Base-by-base conservation (phyloP, 2,329 filamentous ascomycete species). In the Fusarium avenaceum region DNA sequence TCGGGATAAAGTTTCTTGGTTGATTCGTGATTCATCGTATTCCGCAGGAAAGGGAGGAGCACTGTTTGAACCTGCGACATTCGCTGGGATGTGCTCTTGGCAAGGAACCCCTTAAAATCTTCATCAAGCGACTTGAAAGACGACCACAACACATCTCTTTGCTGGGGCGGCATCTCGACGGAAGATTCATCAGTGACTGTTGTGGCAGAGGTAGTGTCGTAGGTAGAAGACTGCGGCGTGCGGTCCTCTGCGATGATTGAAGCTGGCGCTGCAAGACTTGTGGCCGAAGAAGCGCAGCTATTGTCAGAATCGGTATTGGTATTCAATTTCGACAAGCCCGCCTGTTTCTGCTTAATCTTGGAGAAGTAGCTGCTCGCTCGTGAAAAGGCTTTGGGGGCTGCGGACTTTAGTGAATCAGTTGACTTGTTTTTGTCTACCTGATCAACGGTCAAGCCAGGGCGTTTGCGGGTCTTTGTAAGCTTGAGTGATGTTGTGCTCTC, bases 21-120 rank as follows among this genome's bases (percentile, higher is more conserved):
- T 10, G 92, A 93, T 2, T 87, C 81, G 73, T 95, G 90, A 33
- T 86, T 81, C 62, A 87, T 86, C 72, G 94, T 90, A 51, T 86
- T 89, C 58, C 88, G 86, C 43, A 97, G 81, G 72, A 97, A 97
- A 0, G 93, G 92, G 19, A 97, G 79, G 6, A 97, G 83, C 1
- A 87, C 84, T 9, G 85, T 85, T 35, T 93, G 89, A 57, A 97
- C 86, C 45, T 94, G 86, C 67, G 89, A 90, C 67, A 93, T 91
- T 75, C 93, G 94, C 70, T 94, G 83, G 1, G 90, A 83, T 10
- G 82, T 91, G 33, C 90, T 88, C 78, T 94, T 96, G 59, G 87
- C 84, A 65, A 90, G 86, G 72, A 97, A 96, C 66, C 78, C 83
- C 79, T 73, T 76, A 32, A 76, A 75, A 33, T 82, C 80, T n/a